Base-by-base conservation (phyloP, 1,284 basidiomycete species). In the Porodaedalea pini region DNA sequence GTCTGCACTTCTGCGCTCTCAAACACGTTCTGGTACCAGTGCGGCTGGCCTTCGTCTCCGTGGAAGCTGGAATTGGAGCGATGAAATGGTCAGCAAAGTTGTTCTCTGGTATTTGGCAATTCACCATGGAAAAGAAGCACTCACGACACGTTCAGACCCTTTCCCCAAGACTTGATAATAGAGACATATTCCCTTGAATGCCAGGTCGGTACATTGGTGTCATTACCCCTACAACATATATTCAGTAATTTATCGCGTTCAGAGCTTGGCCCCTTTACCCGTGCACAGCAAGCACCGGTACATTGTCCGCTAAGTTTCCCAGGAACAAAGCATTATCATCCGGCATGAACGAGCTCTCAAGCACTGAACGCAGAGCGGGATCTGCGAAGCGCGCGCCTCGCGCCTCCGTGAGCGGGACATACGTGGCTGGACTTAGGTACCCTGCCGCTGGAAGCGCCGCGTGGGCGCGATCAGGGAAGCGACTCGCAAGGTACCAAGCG, bases 291-390 rank as follows among this genome's bases (percentile, higher is more conserved):
- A 94, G 73, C 2, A 92, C 73, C 0, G 87, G 85, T 0, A 78
- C 60, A 4, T 67, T 83, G 32, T 83, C 77, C 1, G 82, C 83
- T 23, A 90, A 67, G 63, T 95, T 96, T 4, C 86, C 82, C 7
- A 92, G 66, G 71, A 92, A 88, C 6, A 95, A 69, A 65, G 95
- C 92, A 67, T 96, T 93, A 69, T 94, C 89, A 66, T 93, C 93
- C 7, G 87, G 82, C 0, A 86, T 85, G 32, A 94, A 74, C 0
- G 89, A 81, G 0, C 84, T 77, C 55, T 86, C 80, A 2, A 96
- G 77, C 31, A 95, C 78, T 1, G 84, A 81, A 34, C 83, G 79
- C 32, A 92, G 72, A 0, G 75, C 68, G 0, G 93, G 91, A 67
- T 96, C 93, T 17, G 86, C 76, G 68, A 81, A 92, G 67, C 91